Evolutionary conservation across 2,329 filamentous ascomycete species (phyloP), one percentile per base, ranked within the genome.

Genomic region (Corinectria fuckeliana): DNA sequence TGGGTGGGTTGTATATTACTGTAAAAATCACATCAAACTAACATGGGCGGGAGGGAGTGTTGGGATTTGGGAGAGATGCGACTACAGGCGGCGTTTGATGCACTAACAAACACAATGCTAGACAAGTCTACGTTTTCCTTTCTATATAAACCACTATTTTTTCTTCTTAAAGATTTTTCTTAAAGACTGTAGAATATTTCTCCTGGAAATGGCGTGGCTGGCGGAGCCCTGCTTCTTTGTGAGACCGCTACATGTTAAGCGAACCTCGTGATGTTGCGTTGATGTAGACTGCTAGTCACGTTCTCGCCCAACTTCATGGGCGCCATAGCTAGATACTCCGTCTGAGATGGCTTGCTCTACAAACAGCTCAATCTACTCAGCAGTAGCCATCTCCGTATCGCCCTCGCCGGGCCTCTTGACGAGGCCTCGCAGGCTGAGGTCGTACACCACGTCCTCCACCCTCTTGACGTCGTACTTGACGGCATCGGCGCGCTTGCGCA

Each of bases 401-500:
- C 63, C 69, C 34, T 70, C 70, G 0, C 68, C 69, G 3, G 73
- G 67, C 65, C 84, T 81, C 42, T 89, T 86, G 48, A 96, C 83
- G 72, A 98, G 76, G 50, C 95, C 94, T 59, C 95, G 86, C 72
- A 99, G 79, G 21, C 91, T 94, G 56, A 99, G 80, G 75, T 99
- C 95, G 73, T 99, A 99, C 50, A 98, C 94, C 11, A 99, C 93
- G 73, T 98, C 95, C 81, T 99, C 95, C 11, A 97, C 92, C 75
- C 96, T 94, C 83, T 98, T 99, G 71, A 99, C 92, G 70, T 91
- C 90, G 74, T 99, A 99, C 82, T 99, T 99, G 77, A 99, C 91
- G 5, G 90, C 91, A 78, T 99, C 95, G 56, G 92, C 92, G 62
- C 92, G 85, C 79, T 93, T 92, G 60, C 95, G 86, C 71, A 99